A percentile compares a stretch with the other conserved stretches of the same genome.
phyloP scores from a whole-genome alignment of 192 early-diverging fungal species.

The Entomortierella lignicola region DNA sequence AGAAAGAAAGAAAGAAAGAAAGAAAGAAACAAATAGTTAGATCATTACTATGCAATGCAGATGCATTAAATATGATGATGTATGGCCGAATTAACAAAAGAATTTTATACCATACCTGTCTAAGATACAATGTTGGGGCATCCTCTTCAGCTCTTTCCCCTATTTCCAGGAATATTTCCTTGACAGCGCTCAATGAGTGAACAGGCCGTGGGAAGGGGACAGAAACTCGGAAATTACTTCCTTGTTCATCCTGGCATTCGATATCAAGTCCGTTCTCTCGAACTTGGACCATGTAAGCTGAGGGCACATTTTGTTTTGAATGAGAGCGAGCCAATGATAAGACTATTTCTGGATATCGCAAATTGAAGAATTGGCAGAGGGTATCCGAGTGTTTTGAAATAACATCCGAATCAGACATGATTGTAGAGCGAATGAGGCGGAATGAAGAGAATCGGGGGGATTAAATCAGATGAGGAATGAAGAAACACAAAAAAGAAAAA shows the following conservation, averaged over 20 bases:
- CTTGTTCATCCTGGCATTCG: background rate
- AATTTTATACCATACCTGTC: background rate
- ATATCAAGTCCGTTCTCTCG: slow-evolving; percentile 4
- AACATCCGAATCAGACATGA: slow-evolving; percentile 2
- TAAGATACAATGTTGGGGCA: background rate
- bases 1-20: too few species aligned
- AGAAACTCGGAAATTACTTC: background rate
- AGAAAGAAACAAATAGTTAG: background rate
- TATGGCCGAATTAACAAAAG: too few species aligned
- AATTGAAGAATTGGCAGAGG: slow-evolving; percentile 14
- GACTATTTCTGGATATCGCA: slow-evolving; percentile 1
- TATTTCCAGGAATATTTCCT: slow-evolving; percentile 4
- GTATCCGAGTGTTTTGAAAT: slow-evolving; percentile 22
- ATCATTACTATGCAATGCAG: too few species aligned
- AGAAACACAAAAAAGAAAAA: slow-evolving; percentile 2
- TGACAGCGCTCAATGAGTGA: background rate
- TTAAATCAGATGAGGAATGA: background rate
- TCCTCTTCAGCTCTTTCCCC: slow-evolving; percentile 5
- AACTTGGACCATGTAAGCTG: slow-evolving; percentile 6
- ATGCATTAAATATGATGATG: too few species aligned
- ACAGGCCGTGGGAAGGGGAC: slow-evolving; percentile 1
- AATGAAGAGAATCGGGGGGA: too few species aligned
- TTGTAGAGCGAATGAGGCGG: background rate
- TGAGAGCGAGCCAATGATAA: slow-evolving; percentile 5
- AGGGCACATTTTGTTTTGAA: background rate